These are phyloP conservation scores for Aspergillus sp. DNA, from an alignment of 2,329 filamentous ascomycete genomes.

Conservation along the genomic window DNA sequence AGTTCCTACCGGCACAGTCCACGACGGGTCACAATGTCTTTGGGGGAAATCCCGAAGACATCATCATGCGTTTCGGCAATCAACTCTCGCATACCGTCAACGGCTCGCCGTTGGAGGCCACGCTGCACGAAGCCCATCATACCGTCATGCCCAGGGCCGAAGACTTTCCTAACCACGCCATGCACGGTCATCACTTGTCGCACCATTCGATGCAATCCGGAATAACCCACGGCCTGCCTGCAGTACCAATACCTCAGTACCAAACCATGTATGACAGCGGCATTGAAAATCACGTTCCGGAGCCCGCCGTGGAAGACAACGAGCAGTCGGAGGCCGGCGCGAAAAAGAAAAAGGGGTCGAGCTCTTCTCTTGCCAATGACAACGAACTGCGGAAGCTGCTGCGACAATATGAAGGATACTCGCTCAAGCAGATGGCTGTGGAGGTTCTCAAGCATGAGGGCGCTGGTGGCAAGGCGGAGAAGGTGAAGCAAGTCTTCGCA, in stretches of 20 bases:
- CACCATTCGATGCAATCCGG: constrained; percentile 37
- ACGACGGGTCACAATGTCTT: constrained; percentile 36
- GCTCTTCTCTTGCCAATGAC: constrained; percentile 49
- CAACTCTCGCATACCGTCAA: constrained; percentile 40
- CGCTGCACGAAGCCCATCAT: constrained; percentile 38
- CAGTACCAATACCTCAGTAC: constrained; percentile 37
- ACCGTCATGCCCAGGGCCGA: constrained; percentile 35
- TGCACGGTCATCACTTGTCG: constrained; percentile 34
- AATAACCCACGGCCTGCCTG: constrained; percentile 32
- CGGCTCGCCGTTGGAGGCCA: constrained; percentile 35
- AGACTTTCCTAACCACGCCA: constrained; percentile 36
- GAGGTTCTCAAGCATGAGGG: constrained; percentile 52
- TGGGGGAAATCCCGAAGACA: constrained; percentile 42
- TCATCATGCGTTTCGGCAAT: constrained; percentile 45
- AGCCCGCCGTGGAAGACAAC: constrained; percentile 39
- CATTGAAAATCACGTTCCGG: constrained; percentile 42
- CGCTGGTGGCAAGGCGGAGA: constrained; percentile 50
- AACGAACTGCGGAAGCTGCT: constrained; percentile 49
- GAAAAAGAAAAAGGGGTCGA: constrained; percentile 48
- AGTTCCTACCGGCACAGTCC: constrained; percentile 38
- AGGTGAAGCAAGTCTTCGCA: constrained; percentile 53
- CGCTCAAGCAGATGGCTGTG: constrained; percentile 47
- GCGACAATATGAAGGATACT: constrained; percentile 46
- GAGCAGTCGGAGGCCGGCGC: constrained; percentile 44
- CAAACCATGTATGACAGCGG: constrained; percentile 42